Base-by-base conservation (phyloP, 2,329 filamentous ascomycete species). In the Alternaria sp. region DNA sequence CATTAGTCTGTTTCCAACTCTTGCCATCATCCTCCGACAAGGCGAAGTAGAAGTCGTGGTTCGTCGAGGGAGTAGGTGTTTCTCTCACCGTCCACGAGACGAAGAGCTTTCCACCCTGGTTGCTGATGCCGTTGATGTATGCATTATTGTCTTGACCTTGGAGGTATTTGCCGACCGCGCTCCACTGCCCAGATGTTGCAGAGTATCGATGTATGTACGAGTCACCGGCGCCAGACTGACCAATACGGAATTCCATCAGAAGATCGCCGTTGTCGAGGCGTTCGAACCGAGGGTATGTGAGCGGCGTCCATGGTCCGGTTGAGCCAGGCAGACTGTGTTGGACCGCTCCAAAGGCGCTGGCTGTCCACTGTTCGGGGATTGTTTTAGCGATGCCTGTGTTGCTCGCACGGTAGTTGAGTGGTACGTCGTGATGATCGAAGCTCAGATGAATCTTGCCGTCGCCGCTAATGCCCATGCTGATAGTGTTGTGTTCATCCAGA, bases 391-490 rank as follows among this genome's bases (percentile, higher is more conserved):
- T 71, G 25, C 75, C 76, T 8, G 68, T 57, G 12, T 63, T 75
- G 50, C 74, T 77, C 8, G 72, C 75, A 15, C 76, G 75, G 59
- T 79, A 79, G 50, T 79, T 79, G 51, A 79, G 71, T 3, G 75
- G 75, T 2, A 78, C 75, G 36, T 79, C 76, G 61, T 86, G 84
- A 63, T 86, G 85, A 58, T 86, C 84, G 65, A 85, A 86, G 8
- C 83, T 83, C 5, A 86, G 71, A 62, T 86, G 85, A 23, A 86
- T 85, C n/a, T 82, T 85, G 47, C 84, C 84, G 62, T 86, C 84
- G 2, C 81, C 83, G 47, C 81, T 85, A 46, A 86, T 82, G 3
- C 84, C 85, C 65, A 86, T 79, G 70, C 84, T 84, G 49, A 85
- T 83, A 4, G 84, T 86, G 62, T 86, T 86, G 69, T 86, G 85